These are phyloP conservation scores for Penicillium italicum DNA, from an alignment of 2,329 filamentous ascomycete species.

Conservation along the genomic window DNA sequence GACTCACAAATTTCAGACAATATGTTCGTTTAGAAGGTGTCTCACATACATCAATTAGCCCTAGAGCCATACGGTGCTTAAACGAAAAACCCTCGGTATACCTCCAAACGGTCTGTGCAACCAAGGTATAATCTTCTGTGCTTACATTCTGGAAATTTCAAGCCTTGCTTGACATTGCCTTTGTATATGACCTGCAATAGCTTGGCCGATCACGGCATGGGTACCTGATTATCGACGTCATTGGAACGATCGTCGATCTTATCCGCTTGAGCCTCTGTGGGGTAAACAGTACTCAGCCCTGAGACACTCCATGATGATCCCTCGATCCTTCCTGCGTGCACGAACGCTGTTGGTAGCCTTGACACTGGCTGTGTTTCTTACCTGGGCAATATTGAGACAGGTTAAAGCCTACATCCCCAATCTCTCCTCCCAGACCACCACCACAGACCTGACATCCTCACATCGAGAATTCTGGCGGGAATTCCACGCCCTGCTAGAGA, in stretches of 20 bases:
- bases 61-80: not conserved
- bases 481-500: slow-evolving; percentile 32
- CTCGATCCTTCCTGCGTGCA: slow-evolving; percentile 9
- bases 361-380: not conserved
- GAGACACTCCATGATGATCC: not conserved
- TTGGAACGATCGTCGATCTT: not conserved
- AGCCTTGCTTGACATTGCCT: not conserved
- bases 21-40: not conserved
- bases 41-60: no score
- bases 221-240: not conserved
- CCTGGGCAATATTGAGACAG: slow-evolving; percentile 8
- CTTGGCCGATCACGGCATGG: not conserved
- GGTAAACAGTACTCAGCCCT: not conserved
- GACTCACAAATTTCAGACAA: not conserved
- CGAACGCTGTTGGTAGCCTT: slow-evolving; percentile 13
- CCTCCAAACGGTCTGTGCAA: not conserved
- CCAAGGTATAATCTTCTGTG: not conserved
- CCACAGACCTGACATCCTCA: slow-evolving; percentile 6
- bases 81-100: not conserved
- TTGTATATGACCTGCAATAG: not conserved
- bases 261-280: not conserved
- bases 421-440: not conserved
- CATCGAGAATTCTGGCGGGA: slow-evolving; percentile 32
- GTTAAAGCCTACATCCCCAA: not conserved
- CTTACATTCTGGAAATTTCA: not conserved